phyloP scores from a whole-genome alignment of 805 yeast species.

The Debaryomyces hansenii region DNA sequence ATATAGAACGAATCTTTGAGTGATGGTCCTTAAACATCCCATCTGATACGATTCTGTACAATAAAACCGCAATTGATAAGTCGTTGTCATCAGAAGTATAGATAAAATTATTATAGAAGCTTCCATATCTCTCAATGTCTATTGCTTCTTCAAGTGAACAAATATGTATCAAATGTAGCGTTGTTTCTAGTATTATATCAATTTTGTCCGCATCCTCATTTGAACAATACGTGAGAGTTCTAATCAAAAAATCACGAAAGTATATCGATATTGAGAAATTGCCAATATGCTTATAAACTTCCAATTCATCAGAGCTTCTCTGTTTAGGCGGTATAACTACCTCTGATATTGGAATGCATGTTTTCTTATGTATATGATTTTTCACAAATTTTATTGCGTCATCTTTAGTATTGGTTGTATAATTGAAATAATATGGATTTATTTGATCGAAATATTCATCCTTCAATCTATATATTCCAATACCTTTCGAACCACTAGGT shows the following conservation, averaged over 20 bases:
- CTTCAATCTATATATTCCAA: conserved; percentile 37
- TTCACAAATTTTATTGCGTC: conserved; percentile 73
- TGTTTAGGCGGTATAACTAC: conserved; percentile 59
- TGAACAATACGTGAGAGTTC: conserved; percentile 43
- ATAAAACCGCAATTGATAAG: conserved; percentile 38
- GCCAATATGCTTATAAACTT: conserved; percentile 45
- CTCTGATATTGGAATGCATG: conserved; percentile 41
- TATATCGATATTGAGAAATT: conserved; percentile 52
- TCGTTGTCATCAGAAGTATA: conserved; percentile 31
- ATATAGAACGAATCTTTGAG: conserved; percentile 58
- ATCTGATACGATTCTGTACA: conserved; percentile 36
- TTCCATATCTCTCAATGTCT: conserved; percentile 27
- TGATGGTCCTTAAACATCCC: conserved; percentile 46
- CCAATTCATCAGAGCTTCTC: conserved; percentile 28
- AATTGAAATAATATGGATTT: conserved; percentile 76
- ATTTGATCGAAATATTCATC: conserved; percentile 33
- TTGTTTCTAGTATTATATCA: conserved; percentile 59
- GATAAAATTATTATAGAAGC: conserved; percentile 28
- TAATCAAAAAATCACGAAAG: conserved; percentile 55
- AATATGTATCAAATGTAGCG: conserved; percentile 69
- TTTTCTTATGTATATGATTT: conserved; percentile 43
- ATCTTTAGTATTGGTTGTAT: conserved; percentile 74
- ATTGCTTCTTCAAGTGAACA: conserved; percentile 36
- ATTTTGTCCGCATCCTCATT: conserved; percentile 36
- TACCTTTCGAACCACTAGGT: conserved; percentile 35